Evolutionary conservation across 495 filamentous ascomycete genomes (phyloP), one percentile per base, ranked within the genome.

Genomic region (Neurospora sp.): DNA sequence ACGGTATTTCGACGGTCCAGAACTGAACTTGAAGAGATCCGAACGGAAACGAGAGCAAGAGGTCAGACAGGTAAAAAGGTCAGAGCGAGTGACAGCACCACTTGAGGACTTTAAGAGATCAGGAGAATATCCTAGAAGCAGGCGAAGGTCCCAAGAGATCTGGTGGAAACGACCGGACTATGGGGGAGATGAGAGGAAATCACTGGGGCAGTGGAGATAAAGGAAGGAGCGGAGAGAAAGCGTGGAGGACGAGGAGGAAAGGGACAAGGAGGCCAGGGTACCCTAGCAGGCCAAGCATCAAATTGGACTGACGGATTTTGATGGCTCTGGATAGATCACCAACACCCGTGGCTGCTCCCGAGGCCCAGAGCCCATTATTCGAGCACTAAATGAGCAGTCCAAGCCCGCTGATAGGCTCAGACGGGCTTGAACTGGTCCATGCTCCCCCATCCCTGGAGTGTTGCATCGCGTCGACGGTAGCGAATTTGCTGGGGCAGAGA

Each of bases 31-130:
- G 54, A 66, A 8, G 54, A 66, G 28, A 66, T 66, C 13, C 28
- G 15, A 72, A 19, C 69, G 42, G 48, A 73, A 76, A 73, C 70
- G 73, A 77, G 75, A 72, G 77, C 74, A 72, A 74, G 69, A 72
- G 74, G 70, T 73, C 43, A 38, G 43, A 36, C 73, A 74, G 11
- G 31, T 73, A 38, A 43, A 75, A 70, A 42, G 75, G 69, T 74
- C 70, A 37, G 69, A 81, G 72, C 79, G 79, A 81, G 76, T 73
- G 79, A 73, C 69, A 77, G 77, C 75, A 78, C 76, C 54, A 71
- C 71, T 71, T 70, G 72, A 70, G 42, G 40, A 70, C 28, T 66
- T 66, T 66, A 66, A 66, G 54, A 66, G 54, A 66, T 66, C 28
- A 66, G 54, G 54, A 66, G 54, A 66, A 66, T 66, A 66, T 66